Evolutionary conservation across 768 basidiomycete genomes (phyloP).

Genomic region (Podaxis carcinomalis): DNA sequence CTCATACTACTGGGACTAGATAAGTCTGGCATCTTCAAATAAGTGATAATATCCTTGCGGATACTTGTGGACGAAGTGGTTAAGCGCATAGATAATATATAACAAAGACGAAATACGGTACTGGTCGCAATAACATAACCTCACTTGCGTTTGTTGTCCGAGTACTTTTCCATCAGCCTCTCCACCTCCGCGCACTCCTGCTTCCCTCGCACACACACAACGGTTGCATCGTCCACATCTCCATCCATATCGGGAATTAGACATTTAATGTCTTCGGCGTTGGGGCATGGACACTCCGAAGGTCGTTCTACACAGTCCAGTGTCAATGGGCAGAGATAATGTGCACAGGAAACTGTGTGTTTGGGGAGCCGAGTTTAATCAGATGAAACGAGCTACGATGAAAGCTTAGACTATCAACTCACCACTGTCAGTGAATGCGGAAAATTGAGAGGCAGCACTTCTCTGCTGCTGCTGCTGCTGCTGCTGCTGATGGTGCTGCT

Average conservation of each 20-base stretch:
- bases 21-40: not conserved
- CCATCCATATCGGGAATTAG: constrained; percentile 59
- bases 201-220: constrained; percentile 66
- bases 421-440: constrained; percentile 64
- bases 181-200: constrained; percentile 63
- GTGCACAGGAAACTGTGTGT: constrained; percentile 59
- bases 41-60: not conserved
- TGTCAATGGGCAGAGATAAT: constrained; percentile 73
- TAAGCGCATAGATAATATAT: not conserved
- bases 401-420: constrained; percentile 15
- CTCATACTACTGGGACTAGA: not conserved
- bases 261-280: constrained; percentile 74
- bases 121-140: not conserved
- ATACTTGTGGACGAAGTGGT: not conserved
- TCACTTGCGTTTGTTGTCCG: constrained; percentile 26
- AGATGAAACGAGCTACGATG: not conserved
- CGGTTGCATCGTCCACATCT: constrained; percentile 45
- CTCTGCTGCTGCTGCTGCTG: constrained; percentile 60
- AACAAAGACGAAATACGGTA: not conserved
- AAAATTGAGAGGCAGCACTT: constrained; percentile 57
- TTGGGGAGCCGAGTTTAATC: not conserved
- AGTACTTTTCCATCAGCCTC: constrained; percentile 39
- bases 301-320: constrained; percentile 62
- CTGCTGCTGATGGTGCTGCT: constrained; percentile 41
- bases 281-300: constrained; percentile 75